A percentile compares a stretch with the other conserved stretches of the same genome.
Evolutionary conservation across 371 early-diverging fungal genomes (phyloP).

Genomic region (Mucor mucedo): DNA sequence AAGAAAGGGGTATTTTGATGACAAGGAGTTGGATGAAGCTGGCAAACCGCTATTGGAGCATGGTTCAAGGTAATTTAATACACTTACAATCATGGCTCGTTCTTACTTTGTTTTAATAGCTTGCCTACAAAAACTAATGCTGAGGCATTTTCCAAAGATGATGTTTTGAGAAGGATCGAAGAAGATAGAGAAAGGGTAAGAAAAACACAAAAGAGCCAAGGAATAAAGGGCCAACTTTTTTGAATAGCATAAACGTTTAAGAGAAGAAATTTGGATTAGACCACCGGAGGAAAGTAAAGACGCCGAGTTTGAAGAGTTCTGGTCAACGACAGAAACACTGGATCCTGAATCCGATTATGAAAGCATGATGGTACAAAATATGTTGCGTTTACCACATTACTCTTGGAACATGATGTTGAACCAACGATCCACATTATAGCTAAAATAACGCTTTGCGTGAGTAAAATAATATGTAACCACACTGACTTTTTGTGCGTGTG

Average conservation of each 20-base stretch:
- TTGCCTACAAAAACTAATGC: slow-evolving; percentile 23
- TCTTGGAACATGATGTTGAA: slow-evolving; percentile 51
- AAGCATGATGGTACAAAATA: slow-evolving; percentile 64
- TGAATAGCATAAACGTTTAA: slow-evolving; percentile 67
- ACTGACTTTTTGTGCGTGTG: neutral
- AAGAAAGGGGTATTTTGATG: slow-evolving; percentile 44
- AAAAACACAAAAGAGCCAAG: neutral
- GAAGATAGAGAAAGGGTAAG: slow-evolving; percentile 77
- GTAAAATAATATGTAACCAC: neutral
- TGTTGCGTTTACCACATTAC: slow-evolving; percentile 55
- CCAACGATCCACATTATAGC: slow-evolving; percentile 16
- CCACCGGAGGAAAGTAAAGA: slow-evolving; percentile 61
- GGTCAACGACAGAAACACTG: slow-evolving; percentile 67
- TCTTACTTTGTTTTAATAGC: neutral
- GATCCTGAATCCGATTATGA: slow-evolving; percentile 67
- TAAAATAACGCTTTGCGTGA: neutral
- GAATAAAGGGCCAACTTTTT: neutral
- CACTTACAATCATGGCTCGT: neutral
- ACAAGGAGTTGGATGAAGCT: slow-evolving; percentile 48
- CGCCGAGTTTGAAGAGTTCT: slow-evolving; percentile 66
- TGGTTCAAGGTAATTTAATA: slow-evolving; percentile 47
- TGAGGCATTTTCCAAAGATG: slow-evolving; percentile 61
- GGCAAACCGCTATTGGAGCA: slow-evolving; percentile 54
- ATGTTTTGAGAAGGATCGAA: slow-evolving; percentile 77
- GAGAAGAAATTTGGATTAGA: slow-evolving; percentile 80